Evolutionary conservation across 2,329 filamentous ascomycete species (phyloP).

Genomic region (Pyrenochaeta sp.): DNA sequence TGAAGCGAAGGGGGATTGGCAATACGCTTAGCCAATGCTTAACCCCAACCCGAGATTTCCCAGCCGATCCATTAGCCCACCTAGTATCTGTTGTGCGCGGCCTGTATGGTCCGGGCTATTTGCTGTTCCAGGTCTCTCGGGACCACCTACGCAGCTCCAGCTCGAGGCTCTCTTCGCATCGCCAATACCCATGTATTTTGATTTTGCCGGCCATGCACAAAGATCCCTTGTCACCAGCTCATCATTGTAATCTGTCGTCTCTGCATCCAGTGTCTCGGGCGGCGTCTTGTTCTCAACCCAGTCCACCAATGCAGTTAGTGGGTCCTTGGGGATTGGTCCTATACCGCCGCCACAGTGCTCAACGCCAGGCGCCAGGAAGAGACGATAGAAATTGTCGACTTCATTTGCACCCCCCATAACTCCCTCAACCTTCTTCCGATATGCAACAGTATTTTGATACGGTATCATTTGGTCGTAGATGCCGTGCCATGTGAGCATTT

Average conservation of each 20-base stretch:
- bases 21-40: conserved; percentile 20
- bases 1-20: background rate
- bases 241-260: conserved; percentile 18
- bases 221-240: conserved; percentile 29
- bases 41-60: conserved; percentile 27
- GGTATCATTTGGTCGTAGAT: conserved; percentile 35
- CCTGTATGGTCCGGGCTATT: conserved; percentile 4
- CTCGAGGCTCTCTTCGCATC: conserved; percentile 27
- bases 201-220: conserved; percentile 28
- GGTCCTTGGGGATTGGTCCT: conserved; percentile 28
- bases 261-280: conserved; percentile 33
- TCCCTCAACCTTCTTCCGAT: conserved; percentile 31
- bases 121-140: conserved; percentile 16
- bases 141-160: conserved; percentile 35
- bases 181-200: conserved; percentile 27
- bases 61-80: conserved; percentile 26
- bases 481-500: conserved; percentile 42
- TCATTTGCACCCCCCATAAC: conserved; percentile 32
- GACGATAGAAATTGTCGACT: conserved; percentile 39
- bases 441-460: conserved; percentile 33
- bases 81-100: conserved; percentile 25
- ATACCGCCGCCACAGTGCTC: conserved; percentile 31
- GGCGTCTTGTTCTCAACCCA: conserved; percentile 41
- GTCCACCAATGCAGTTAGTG: conserved; percentile 30
- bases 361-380: conserved; percentile 43